Evolutionary conservation across 2,329 filamentous ascomycete genomes (phyloP).

Genomic region (Sarocladium oryzae): DNA sequence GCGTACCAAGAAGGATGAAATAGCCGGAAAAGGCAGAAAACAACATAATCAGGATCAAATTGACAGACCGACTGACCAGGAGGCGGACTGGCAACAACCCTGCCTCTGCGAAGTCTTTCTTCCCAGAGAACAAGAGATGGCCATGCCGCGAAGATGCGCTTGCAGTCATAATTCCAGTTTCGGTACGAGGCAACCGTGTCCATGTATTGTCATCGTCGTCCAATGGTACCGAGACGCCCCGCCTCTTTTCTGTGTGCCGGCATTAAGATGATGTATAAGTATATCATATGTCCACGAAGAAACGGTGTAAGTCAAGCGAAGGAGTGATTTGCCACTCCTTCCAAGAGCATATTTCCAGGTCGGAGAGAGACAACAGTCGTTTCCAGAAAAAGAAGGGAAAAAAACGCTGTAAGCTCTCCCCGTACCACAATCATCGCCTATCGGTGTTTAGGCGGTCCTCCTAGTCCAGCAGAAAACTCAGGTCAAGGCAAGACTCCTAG

Average conservation of each 20-base stretch:
- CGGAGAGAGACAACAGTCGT: neutral
- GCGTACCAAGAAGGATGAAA: neutral
- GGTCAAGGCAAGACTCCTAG: conserved; percentile 10
- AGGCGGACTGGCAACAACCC: neutral
- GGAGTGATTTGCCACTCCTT: neutral
- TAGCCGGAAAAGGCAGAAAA: too few relatives aligned
- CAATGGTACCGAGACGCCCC: conserved; percentile 6
- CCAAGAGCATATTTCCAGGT: neutral
- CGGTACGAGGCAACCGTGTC: neutral
- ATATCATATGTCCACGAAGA: conserved; percentile 14
- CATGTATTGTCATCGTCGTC: neutral
- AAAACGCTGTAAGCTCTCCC: neutral
- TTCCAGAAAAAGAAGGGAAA: neutral
- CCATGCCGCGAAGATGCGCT: neutral
- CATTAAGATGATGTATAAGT: conserved; percentile 17
- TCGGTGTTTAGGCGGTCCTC: neutral
- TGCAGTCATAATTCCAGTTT: neutral
- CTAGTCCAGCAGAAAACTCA: conserved; percentile 10
- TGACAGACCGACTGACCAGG: neutral
- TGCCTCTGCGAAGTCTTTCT: neutral
- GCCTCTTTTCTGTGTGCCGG: conserved; percentile 6
- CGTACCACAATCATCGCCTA: neutral
- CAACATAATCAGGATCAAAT: neutral
- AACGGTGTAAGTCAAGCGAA: conserved; percentile 8
- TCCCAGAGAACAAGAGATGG: neutral